A percentile compares a stretch with the other conserved stretches of the same genome.
Evolutionary conservation across 768 basidiomycete genomes (phyloP).

Genomic region (Coprinopsis marcescibilis): DNA sequence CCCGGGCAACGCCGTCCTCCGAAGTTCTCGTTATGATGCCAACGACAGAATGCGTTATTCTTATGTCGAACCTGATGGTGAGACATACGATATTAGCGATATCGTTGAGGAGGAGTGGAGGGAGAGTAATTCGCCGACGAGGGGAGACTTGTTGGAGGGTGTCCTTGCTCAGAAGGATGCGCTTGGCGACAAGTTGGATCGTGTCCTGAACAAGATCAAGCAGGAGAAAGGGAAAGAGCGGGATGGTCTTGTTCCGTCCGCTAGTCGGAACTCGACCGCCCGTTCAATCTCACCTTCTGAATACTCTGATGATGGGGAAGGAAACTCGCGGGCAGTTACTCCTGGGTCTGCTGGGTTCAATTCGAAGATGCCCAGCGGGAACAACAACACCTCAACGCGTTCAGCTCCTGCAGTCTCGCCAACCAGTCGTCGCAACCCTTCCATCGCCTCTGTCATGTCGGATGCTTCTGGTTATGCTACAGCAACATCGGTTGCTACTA

Average conservation of each 20-base stretch:
- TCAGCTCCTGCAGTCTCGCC: slow-evolving; percentile 22
- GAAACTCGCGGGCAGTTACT: slow-evolving; percentile 36
- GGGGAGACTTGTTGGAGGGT: slow-evolving; percentile 62
- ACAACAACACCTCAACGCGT: slow-evolving; percentile 23
- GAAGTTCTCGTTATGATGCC: slow-evolving; percentile 70
- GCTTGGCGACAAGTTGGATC: slow-evolving; percentile 63
- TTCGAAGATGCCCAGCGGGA: slow-evolving; percentile 18
- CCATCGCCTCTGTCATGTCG: slow-evolving; percentile 72
- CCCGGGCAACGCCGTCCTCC: slow-evolving; percentile 78
- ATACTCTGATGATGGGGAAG: slow-evolving; percentile 50
- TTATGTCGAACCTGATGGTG: slow-evolving; percentile 86
- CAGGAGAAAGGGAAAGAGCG: slow-evolving; percentile 16
- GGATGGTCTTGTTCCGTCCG: slow-evolving; percentile 10
- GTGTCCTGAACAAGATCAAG: slow-evolving; percentile 72
- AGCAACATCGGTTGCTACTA: slow-evolving; percentile 16
- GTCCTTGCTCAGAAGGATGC: slow-evolving; percentile 55
- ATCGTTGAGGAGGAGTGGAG: slow-evolving; percentile 87
- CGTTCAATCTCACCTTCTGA: slow-evolving; percentile 44
- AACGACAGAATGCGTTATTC: slow-evolving; percentile 85
- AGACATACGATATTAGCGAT: slow-evolving; percentile 89
- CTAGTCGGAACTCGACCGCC: slow-evolving; percentile 25
- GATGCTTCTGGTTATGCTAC: slow-evolving; percentile 50
- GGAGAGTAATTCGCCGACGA: slow-evolving; percentile 34
- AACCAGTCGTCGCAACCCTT: slow-evolving; percentile 44
- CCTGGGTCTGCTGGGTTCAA: slow-evolving; percentile 31